Evolutionary conservation across 2,329 filamentous ascomycete genomes (phyloP), one percentile per base, ranked within the genome.

Genomic region (Helotiales sp.): DNA sequence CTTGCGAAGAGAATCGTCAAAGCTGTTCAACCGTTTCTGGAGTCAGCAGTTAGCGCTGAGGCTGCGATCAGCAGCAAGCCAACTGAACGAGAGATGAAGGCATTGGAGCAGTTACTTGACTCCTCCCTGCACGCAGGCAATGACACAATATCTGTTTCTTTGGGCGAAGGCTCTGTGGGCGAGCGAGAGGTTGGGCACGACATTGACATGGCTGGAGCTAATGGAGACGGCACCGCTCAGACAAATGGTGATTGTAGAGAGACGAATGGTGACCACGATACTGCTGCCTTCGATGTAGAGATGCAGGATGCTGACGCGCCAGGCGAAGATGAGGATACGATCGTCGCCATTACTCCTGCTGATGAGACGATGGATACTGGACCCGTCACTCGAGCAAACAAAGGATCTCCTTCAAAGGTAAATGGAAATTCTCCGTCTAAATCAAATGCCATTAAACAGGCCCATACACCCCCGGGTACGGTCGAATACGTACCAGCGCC

Each of bases 1-100:
- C 77, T 96, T n/a, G 91, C 90, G 24, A 96, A 96, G 74, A 85
- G 92, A 25, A 96, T 97, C 60, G 82, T 96, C 64, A 96, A 91
- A 71, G 85, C 87, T 1, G 82, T 96, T 30, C 90, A 96, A 71
- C 86, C 89, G 13, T 81, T 86, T 44, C 78, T 96, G 2, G 89
- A 96, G 71, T 81, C 84, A 54, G 91, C 91, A 0, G 75, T 92
- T 47, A 83, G 82, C 53, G 90, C 90, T 54, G 93, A 98, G 72
- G 87, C 90, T n/a, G 90, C 95, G 59, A 80, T 96, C 40, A 86
- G 82, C 51, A 82, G 86, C 52, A 88, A 86, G 66, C 79, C 89
- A 0, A 83, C 86, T 46, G 88, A 92, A 52, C 81, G 81, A 48
- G 81, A 93, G 55, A 77, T 90, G 36, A 84, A 84, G 63, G 88